Conservation (phyloP, 805 yeast genomes). For the Candida tallmaniae region DNA sequence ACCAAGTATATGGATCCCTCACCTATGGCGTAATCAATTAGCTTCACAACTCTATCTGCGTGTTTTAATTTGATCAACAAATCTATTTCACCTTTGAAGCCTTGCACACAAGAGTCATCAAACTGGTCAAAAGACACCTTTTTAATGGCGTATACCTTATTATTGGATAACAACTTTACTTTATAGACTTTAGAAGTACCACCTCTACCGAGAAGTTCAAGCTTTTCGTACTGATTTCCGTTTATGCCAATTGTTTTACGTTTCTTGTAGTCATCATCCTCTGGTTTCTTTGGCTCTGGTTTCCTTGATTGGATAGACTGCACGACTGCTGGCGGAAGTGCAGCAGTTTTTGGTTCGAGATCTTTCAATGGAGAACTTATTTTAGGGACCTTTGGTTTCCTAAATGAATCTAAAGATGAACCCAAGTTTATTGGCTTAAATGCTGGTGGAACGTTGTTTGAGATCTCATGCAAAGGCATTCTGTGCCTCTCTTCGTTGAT, state of each 20-base stretch:
- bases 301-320: slow-evolving; percentile 12
- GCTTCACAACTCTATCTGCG: slow-evolving; percentile 65
- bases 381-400: slow-evolving; percentile 31
- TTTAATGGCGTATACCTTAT: slow-evolving; percentile 71
- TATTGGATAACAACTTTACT: slow-evolving; percentile 50
- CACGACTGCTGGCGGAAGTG: slow-evolving; percentile 11
- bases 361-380: slow-evolving; percentile 5
- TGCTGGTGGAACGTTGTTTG: not conserved
- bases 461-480: slow-evolving; percentile 15
- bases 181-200: slow-evolving; percentile 90
- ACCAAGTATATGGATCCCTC: slow-evolving; percentile 64
- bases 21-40: slow-evolving; percentile 68
- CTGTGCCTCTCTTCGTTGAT: slow-evolving; percentile 13
- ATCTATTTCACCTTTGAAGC: slow-evolving; percentile 88
- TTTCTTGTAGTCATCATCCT: slow-evolving; percentile 9
- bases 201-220: slow-evolving; percentile 83
- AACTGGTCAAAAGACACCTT: slow-evolving; percentile 76
- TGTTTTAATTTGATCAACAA: slow-evolving; percentile 58
- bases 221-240: slow-evolving; percentile 60
- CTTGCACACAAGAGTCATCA: slow-evolving; percentile 67
- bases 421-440: not conserved
- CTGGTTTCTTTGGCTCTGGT: slow-evolving; percentile 3
- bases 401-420: slow-evolving; percentile 21
- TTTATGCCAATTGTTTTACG: slow-evolving; percentile 40
- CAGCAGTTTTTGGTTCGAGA: slow-evolving; percentile 5